Percentiles rank a stretch among this genome's conserved stretches.
phyloP scores from a whole-genome alignment of 1,139 yeast species.

The Saccharomyces hybrid region DNA sequence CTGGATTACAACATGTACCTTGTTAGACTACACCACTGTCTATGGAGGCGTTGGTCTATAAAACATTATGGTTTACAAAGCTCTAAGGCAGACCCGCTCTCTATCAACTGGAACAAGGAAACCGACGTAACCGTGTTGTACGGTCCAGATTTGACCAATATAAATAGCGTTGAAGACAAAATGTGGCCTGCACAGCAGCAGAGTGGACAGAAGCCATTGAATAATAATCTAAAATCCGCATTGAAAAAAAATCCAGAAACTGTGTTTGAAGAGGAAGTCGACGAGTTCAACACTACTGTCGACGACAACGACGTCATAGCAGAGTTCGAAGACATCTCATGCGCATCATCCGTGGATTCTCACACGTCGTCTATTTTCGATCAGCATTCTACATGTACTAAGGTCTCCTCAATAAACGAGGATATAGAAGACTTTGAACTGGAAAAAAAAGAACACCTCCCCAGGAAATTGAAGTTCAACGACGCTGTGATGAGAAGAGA shows the following conservation, averaged over 20 bases:
- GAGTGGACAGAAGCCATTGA: neutral
- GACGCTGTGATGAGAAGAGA: conserved; percentile 11
- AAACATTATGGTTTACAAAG: conserved; percentile 11
- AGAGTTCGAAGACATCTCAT: conserved; percentile 3
- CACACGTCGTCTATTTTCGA: conserved; percentile 21
- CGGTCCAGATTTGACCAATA: conserved; percentile 18
- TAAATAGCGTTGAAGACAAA: neutral
- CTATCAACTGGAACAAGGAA: conserved; percentile 24
- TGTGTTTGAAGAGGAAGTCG: neutral
- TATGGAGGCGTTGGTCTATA: conserved; percentile 27
- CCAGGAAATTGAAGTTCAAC: conserved; percentile 7
- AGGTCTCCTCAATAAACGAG: neutral
- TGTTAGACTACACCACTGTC: conserved; percentile 20
- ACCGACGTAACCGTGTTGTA: conserved; percentile 21
- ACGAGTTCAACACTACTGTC: neutral
- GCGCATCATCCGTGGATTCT: conserved; percentile 16
- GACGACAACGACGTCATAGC: neutral
- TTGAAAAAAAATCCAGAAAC: neutral
- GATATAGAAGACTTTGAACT: neutral
- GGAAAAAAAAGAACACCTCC: neutral
- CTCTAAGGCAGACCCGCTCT: conserved; percentile 14
- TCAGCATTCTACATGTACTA: conserved; percentile 7
- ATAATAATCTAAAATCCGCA: neutral
- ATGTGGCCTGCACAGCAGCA: neutral
- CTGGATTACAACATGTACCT: conserved; percentile 18